Conservation (phyloP, 2,329 filamentous ascomycete genomes). For the Spiromastix sp. region DNA sequence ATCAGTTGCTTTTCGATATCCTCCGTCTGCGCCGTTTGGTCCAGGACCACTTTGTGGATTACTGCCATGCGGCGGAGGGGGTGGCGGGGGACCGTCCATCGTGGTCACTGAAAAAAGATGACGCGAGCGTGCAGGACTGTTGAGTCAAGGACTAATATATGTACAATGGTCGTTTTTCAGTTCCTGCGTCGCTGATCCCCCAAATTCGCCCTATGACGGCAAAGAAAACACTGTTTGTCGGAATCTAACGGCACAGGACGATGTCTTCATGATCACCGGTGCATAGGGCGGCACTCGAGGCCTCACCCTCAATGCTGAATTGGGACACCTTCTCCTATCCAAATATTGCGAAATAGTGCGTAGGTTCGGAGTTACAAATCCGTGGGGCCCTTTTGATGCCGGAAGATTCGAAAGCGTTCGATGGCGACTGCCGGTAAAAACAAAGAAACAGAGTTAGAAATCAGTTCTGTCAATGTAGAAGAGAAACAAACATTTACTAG, state of each 20-base stretch:
- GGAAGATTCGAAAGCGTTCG: too few relatives aligned
- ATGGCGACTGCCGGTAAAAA: too few relatives aligned
- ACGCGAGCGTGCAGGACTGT: neutral
- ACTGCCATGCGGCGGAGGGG: slow-evolving; percentile 79
- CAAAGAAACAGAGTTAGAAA: too few relatives aligned
- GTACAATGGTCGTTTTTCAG: neutral
- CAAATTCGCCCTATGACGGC: slow-evolving; percentile 1
- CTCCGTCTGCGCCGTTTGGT: slow-evolving; percentile 13
- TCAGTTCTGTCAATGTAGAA: too few relatives aligned
- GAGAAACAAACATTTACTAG: too few relatives aligned
- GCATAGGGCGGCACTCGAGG: neutral
- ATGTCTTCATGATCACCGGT: neutral
- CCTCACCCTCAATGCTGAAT: neutral
- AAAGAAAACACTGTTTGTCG: neutral
- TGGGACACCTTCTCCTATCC: too few relatives aligned
- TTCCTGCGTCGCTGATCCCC: too few relatives aligned
- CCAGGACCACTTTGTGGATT: slow-evolving; percentile 57
- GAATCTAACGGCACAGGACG: neutral
- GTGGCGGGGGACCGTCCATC: slow-evolving; percentile 43
- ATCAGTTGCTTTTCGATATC: slow-evolving; percentile 39
- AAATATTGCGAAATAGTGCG: too few relatives aligned
- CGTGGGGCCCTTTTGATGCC: too few relatives aligned
- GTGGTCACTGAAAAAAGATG: slow-evolving; percentile 1
- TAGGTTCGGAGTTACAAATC: too few relatives aligned
- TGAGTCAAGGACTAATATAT: neutral